A percentile compares a stretch with the other conserved stretches of the same genome.
These are phyloP conservation scores for Vicia sativa DNA, from an alignment of 306 rosid genomes.

Conservation along the genomic window DNA sequence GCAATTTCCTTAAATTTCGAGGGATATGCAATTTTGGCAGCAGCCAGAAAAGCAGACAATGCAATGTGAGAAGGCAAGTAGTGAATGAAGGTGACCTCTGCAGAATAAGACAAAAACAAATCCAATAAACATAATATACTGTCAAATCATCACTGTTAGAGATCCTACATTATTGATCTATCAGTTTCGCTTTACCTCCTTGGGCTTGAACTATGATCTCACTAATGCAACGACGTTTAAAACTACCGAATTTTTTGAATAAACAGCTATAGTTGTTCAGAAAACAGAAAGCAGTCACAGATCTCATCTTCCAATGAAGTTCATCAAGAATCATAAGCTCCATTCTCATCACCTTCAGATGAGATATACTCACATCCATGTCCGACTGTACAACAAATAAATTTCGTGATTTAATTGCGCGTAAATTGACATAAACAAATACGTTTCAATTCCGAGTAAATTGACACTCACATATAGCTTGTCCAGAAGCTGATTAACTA, in stretches of 20 bases:
- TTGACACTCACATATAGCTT: too few relatives aligned
- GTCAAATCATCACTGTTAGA: not conserved
- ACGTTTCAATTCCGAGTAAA: too few relatives aligned
- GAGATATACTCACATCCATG: not conserved
- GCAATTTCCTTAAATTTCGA: not conserved
- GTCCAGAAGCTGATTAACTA: too few relatives aligned
- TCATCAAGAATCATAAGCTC: slow-evolving; percentile 28
- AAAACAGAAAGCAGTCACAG: slow-evolving; percentile 30
- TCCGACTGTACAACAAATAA: not conserved
- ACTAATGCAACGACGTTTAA: too few relatives aligned
- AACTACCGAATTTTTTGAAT: too few relatives aligned
- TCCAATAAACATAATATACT: not conserved
- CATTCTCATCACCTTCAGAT: not conserved
- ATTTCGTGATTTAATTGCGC: too few relatives aligned
- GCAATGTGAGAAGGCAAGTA: slow-evolving; percentile 37
- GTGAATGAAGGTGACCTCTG: not conserved
- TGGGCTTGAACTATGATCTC: too few relatives aligned
- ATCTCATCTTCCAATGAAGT: slow-evolving; percentile 26
- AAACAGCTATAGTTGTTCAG: too few relatives aligned
- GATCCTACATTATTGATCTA: too few relatives aligned
- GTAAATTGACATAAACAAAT: too few relatives aligned
- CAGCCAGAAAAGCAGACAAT: slow-evolving; percentile 24
- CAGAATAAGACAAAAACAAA: not conserved
- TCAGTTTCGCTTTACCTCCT: too few relatives aligned
- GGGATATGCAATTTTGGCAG: slow-evolving; percentile 5